Evolutionary conservation across 306 rosid species (phyloP).

Genomic region (Glycyrrhiza uralensis): DNA sequence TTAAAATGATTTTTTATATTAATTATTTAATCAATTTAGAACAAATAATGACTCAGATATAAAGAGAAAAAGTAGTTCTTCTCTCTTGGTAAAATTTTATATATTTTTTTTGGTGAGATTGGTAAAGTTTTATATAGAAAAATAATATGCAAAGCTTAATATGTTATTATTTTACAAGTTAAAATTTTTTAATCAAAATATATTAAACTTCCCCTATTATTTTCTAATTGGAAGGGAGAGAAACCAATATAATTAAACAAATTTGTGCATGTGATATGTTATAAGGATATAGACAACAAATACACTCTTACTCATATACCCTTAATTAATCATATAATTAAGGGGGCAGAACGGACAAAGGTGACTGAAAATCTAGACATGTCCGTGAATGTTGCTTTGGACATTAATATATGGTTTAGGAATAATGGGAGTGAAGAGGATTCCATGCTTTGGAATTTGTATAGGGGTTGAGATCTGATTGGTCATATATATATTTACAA

Average conservation of each 20-base stretch:
- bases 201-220: no score
- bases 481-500: no score
- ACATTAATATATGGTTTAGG: neutral
- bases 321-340: conserved; percentile 3
- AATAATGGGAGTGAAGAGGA: neutral
- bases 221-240: neutral
- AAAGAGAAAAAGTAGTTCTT: neutral
- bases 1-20: neutral
- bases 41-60: neutral
- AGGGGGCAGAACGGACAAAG: conserved; percentile 17
- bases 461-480: neutral
- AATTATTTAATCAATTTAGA: neutral
- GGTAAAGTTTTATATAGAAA: no score
- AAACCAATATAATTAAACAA: neutral
- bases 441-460: neutral
- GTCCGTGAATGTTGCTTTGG: neutral
- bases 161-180: neutral
- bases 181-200: neutral
- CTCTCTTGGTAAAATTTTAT: neutral
- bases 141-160: neutral
- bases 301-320: neutral
- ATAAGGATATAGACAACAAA: neutral
- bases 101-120: no score
- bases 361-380: conserved; percentile 20
- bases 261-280: conserved; percentile 17